These are phyloP conservation scores for Wickerhamomyces alni DNA, from an alignment of 805 yeast genomes.

Conservation along the genomic window DNA sequence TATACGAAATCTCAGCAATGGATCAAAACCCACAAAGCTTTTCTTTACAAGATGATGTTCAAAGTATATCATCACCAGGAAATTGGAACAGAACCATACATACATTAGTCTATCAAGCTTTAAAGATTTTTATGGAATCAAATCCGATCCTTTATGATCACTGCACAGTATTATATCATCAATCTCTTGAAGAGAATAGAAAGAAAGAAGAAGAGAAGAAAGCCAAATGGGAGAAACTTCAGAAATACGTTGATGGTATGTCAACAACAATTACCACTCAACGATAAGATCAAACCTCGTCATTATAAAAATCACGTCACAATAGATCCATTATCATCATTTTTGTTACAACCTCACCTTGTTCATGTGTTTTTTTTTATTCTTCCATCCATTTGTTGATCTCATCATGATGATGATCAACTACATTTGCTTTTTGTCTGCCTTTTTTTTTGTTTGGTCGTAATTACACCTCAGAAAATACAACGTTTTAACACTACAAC, in stretches of 20 bases:
- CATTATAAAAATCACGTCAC: too few species aligned
- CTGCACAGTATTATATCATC: constrained; percentile 83
- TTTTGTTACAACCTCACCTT: too few species aligned
- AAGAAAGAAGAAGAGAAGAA: constrained; percentile 55
- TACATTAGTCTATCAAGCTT: constrained; percentile 82
- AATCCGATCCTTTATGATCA: constrained; percentile 88
- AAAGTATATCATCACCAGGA: constrained; percentile 30
- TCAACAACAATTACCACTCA: too few species aligned
- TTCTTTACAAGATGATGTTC: constrained; percentile 15
- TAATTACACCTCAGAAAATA: too few species aligned
- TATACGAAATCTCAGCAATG: constrained; percentile 67
- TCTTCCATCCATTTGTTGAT: too few species aligned
- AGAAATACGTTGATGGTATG: constrained; percentile 42
- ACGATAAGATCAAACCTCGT: too few species aligned
- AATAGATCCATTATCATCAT: too few species aligned
- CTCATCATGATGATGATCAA: too few species aligned
- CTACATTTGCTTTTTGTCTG: too few species aligned
- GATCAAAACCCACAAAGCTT: constrained; percentile 17
- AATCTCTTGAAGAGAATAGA: constrained; percentile 68
- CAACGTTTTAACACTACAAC: too few species aligned
- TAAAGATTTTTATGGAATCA: constrained; percentile 85
- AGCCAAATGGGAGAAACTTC: constrained; percentile 67
- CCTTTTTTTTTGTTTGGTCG: too few species aligned
- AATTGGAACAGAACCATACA: constrained; percentile 96
- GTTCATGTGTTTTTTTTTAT: too few species aligned